Evolutionary conservation across 768 basidiomycete species (phyloP), one percentile per base, ranked within the genome.

Genomic region (Pulveroboletus frians): DNA sequence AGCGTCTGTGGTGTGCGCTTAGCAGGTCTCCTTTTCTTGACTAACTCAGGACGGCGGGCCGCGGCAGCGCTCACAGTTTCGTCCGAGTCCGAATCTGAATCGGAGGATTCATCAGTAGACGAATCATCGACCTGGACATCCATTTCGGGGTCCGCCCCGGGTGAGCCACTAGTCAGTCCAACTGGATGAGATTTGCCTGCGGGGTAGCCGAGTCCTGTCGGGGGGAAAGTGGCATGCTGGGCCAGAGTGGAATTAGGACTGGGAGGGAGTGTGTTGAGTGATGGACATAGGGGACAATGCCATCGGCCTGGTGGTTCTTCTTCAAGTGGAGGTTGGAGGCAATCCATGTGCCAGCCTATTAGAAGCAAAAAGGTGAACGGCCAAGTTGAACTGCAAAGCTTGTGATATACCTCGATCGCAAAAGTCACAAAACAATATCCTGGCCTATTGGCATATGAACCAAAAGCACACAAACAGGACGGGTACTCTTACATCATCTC

Each of bases 341-440:
- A 93, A 55, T 83, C 79, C 76, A 83, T 81, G 67, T 93, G 90
- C 87, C 88, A 92, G 31, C 89, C 90, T 85, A 54, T 49, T 31
- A 20, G 36, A 43, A 30, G 45, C 18, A 18, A 5, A 44, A 37
- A 27, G 7, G 41, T 41, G 43, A 57, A 39, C 8, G 7, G 50
- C 43, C 39, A 52, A 47, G 46, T 21, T 20, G 30, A 40, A 18
- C 21, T 30, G 41, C 30, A 48, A 7, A 54, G 54, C 14, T 53
- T 38, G 47, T 53, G 56, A 51, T 29, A 35, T 65, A 83, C 88
- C 92, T 77, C 92, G 76, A 74, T 98, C 95, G 68, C 95, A 98
- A 48, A 75, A 80, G 75, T 98, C 95, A 66, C 95, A 98, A 58
- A 97, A 87, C 46, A 98, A 67, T 54, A 96, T 84, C 45, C 80